A percentile compares a stretch with the other conserved stretches of the same genome.
phyloP scores from a whole-genome alignment of 2,329 filamentous ascomycete species.

The Fulvia fulva region DNA sequence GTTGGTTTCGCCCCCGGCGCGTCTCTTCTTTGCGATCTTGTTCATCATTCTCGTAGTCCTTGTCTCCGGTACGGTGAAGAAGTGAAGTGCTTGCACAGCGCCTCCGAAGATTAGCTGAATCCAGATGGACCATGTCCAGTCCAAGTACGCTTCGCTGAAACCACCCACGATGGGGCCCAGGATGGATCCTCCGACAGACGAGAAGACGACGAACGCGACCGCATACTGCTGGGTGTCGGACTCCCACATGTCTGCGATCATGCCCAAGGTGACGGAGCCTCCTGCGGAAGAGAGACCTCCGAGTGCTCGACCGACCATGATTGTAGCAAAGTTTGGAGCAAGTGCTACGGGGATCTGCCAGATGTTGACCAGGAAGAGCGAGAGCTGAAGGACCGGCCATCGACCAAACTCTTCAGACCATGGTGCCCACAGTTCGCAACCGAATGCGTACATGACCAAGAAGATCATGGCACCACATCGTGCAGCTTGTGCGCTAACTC shows the following conservation, averaged over 20 bases:
- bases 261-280: slow-evolving; percentile 62
- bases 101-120: slow-evolving; percentile 80
- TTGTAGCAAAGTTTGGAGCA: slow-evolving; percentile 43
- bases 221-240: slow-evolving; percentile 58
- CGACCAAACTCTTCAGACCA: slow-evolving; percentile 51
- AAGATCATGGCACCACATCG: slow-evolving; percentile 49
- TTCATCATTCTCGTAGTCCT: slow-evolving; percentile 76
- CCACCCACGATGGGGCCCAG: slow-evolving; percentile 37
- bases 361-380: slow-evolving; percentile 52
- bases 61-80: slow-evolving; percentile 71
- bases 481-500: slow-evolving; percentile 45
- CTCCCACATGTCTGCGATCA: slow-evolving; percentile 63
- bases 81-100: slow-evolving; percentile 59
- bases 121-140: slow-evolving; percentile 82
- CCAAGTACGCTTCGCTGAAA: slow-evolving; percentile 39
- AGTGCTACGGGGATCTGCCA: slow-evolving; percentile 50
- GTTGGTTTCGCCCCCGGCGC: slow-evolving; percentile 56
- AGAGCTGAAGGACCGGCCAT: slow-evolving; percentile 50
- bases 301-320: slow-evolving; percentile 46
- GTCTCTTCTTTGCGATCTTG: slow-evolving; percentile 69
- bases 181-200: slow-evolving; percentile 36
- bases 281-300: slow-evolving; percentile 61
- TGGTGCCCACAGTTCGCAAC: slow-evolving; percentile 52
- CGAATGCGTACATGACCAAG: slow-evolving; percentile 51
- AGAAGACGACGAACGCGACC: slow-evolving; percentile 56